Base-by-base conservation (phyloP, 139 green algal species). In the Pycnococcus provasolii region DNA sequence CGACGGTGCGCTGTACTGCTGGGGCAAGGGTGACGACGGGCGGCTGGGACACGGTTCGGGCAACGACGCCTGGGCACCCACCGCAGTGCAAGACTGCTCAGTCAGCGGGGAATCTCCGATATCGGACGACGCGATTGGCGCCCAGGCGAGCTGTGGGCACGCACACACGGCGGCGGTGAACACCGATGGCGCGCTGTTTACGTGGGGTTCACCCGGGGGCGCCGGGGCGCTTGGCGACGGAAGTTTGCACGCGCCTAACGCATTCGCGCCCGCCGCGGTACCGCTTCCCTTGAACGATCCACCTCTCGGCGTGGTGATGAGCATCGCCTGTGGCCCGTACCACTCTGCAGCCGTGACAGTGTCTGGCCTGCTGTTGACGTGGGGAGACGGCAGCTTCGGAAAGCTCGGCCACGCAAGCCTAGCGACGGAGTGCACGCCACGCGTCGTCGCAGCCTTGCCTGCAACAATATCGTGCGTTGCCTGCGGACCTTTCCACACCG, bases 331-430 rank as follows among this genome's bases (percentile, higher is more conserved):
- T 73, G 90, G 90, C 0, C 81, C 90, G 4, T 96, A 83, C 76
- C 91, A 97, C 74, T 81, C 73, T 2, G 87, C 87, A 0, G 75
- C 91, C 26, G 78, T 81, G 4, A 54, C 71, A 9, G 73, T 76
- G 1, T 85, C 41, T 13, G 71, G 90, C 3, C n/a, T 57, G n/a
- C 82, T 97, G 37, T 96, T 86, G 79, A 95, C 88, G 0, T 97
- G 93, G 88, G 91, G 91, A n/a, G 86, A 95, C 59, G 90, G 91
- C 39, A 73, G 87, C 55, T 87, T 85, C 62, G 91, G 91, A 3
- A 87, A 84, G 71, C 82, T 96, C 40, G 91, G 91, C 1, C 88
- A 95, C 53, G 85, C 39, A 13, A 26, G 85, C 39, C 5, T 60
- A 47, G 4, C 63, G 3, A 41, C 11, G 5, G 54, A 37, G 9